These are phyloP conservation scores for Fusarium newnesense DNA, from an alignment of 2,329 filamentous ascomycete species.

Conservation along the genomic window DNA sequence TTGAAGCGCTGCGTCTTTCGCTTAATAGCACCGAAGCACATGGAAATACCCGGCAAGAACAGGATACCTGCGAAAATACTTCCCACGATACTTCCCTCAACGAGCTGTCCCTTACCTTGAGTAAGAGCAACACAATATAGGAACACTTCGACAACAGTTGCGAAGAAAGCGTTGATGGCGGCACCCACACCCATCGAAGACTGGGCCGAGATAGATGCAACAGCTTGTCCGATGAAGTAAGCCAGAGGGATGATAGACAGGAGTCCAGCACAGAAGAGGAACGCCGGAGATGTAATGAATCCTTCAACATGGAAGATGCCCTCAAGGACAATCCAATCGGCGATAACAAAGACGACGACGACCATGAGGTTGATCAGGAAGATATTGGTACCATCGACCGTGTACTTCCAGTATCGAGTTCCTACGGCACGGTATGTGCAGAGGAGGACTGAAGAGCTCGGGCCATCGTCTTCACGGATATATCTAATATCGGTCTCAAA, in stretches of 20 bases:
- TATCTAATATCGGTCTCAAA: constrained; percentile 89
- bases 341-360: constrained; percentile 92
- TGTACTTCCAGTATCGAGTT: constrained; percentile 98
- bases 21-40: constrained; percentile 98
- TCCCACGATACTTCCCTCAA: constrained; percentile 96
- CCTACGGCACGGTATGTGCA: constrained; percentile 98
- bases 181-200: constrained; percentile 98
- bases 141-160: constrained; percentile 96
- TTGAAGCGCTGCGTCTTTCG: constrained; percentile 99
- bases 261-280: constrained; percentile 85
- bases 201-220: constrained; percentile 97
- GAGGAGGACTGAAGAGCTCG: constrained; percentile 86
- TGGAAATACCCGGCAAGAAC: constrained; percentile 92
- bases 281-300: constrained; percentile 82
- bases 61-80: constrained; percentile 98
- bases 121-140: constrained; percentile 94
- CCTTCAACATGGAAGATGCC: constrained; percentile 74
- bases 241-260: constrained; percentile 95
- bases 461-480: constrained; percentile 75
- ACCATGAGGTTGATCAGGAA: constrained; percentile 97
- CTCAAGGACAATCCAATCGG: constrained; percentile 87
- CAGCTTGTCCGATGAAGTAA: constrained; percentile 98
- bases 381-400: constrained; percentile 97
- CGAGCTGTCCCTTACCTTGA: constrained; percentile 90
- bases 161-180: constrained; percentile 98